Percentiles rank a stretch among this genome's conserved stretches.
Conservation (phyloP, 1,284 basidiomycete genomes). For the Moesziomyces parantarcticus region DNA sequence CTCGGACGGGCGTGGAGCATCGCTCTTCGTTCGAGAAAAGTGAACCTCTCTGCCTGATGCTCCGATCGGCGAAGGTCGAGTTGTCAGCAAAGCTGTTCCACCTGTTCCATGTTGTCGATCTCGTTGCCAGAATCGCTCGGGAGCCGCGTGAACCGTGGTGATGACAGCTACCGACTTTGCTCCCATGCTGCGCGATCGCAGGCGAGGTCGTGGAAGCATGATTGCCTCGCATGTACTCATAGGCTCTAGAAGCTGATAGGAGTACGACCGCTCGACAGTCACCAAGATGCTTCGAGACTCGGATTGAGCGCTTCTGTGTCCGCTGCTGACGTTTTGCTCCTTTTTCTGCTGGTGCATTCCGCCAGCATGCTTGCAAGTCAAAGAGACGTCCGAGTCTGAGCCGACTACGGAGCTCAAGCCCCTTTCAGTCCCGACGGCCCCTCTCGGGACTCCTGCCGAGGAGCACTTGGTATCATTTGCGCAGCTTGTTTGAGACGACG, state of each 20-base stretch:
- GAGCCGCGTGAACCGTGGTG: slow-evolving; percentile 13
- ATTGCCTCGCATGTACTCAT: slow-evolving; percentile 32
- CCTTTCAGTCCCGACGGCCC: too few species aligned
- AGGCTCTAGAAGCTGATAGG: slow-evolving; percentile 22
- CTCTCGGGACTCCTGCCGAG: too few species aligned
- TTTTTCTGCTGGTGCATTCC: neutral
- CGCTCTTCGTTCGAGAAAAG: neutral
- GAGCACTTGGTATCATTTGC: neutral
- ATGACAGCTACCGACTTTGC: slow-evolving; percentile 1
- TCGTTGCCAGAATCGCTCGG: slow-evolving; percentile 26
- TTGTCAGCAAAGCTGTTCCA: neutral
- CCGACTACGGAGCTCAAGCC: too few species aligned
- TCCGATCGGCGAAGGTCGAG: neutral
- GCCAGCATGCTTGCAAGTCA: neutral
- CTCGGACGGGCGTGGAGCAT: neutral
- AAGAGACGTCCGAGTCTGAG: neutral
- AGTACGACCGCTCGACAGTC: slow-evolving; percentile 3
- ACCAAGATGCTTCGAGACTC: neutral
- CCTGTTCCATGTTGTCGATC: neutral
- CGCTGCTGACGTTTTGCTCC: neutral
- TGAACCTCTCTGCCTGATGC: too few species aligned
- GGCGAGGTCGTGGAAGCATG: slow-evolving; percentile 25
- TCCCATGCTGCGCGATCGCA: slow-evolving; percentile 25
- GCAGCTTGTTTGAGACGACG: neutral
- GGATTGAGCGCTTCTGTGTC: neutral